Evolutionary conservation across 2,329 filamentous ascomycete genomes (phyloP), one percentile per base, ranked within the genome.

Genomic region (Colletotrichum sp.): DNA sequence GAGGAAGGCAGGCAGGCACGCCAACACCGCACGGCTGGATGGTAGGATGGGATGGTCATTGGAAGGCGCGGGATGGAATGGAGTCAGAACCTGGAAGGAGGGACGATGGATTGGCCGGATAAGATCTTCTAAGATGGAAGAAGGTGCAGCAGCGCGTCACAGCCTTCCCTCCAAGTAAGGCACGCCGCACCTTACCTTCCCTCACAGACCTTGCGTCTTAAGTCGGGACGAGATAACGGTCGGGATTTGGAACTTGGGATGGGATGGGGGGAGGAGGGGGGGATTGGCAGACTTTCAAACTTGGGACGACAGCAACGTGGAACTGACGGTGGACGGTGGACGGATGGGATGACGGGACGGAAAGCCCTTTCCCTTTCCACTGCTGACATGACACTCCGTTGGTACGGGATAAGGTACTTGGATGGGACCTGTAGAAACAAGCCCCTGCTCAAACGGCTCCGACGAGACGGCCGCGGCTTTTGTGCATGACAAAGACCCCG

Each of bases 391-490:
- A 60, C 48, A 68, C 48, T 34, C 26, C 22, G 15, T 39, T 52
- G 34, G 48, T 16, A 28, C 32, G 26, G 48, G 36, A 32, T 44
- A 52, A 62, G 66, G 66, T 70, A 73, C 64, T 18, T 68, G 15
- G 6, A 57, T 34, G 26, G 36, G 44, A 63, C 64, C 18, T 59
- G 57, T 34, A 68, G 74, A 65, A 69, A 75, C 74, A 62, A 59
- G 57, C 71, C 74, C 71, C 65, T 76, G 75, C n/a, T 30, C 64
- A 68, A 64, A 64, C 73, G 67, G 69, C 64, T 65, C 66, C 30
- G 52, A 66, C 39, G 18, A 64, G 71, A 68, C 57, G 36, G 34
- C 57, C 26, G 64, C 69, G 74, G 71, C 74, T 74, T 75, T 67
- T 60, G 62, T 62, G 71, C 75, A 75, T 76, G 60, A 75, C 60